A percentile compares a stretch with the other conserved stretches of the same genome.
These are phyloP conservation scores for Talaromyces nanjingensis DNA, from an alignment of 495 filamentous ascomycete species.

Conservation along the genomic window DNA sequence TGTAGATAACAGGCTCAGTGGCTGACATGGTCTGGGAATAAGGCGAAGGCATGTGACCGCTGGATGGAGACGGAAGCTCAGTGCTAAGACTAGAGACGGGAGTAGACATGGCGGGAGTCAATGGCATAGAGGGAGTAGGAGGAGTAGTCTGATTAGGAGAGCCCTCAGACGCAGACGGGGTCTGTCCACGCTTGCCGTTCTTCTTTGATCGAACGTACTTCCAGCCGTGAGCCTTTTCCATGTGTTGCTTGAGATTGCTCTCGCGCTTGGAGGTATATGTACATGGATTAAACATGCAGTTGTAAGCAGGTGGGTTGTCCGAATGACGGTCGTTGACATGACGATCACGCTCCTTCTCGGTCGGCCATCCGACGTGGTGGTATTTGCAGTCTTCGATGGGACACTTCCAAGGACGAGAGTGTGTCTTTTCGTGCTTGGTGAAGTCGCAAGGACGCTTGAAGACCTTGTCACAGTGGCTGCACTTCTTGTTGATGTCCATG, in stretches of 20 bases:
- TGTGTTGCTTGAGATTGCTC: slow-evolving; percentile 98
- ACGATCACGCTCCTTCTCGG: slow-evolving; percentile 93
- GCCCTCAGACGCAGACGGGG: slow-evolving; percentile 16
- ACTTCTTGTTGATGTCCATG: slow-evolving; percentile 70
- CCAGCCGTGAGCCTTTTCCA: slow-evolving; percentile 96
- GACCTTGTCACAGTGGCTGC: slow-evolving; percentile 74
- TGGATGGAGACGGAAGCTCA: slow-evolving; percentile 23
- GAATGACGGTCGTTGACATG: slow-evolving; percentile 96
- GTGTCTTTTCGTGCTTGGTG: slow-evolving; percentile 96
- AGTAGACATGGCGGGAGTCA: slow-evolving; percentile 49
- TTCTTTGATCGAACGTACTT: slow-evolving; percentile 85
- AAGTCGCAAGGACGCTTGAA: slow-evolving; percentile 91
- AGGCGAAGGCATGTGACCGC: slow-evolving; percentile 23
- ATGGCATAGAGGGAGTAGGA: slow-evolving; percentile 41
- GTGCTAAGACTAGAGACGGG: slow-evolving; percentile 40
- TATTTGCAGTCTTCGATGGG: slow-evolving; percentile 75
- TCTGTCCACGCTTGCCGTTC: slow-evolving; percentile 58
- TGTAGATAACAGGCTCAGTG: slow-evolving; percentile 12
- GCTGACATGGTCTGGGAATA: slow-evolving; percentile 11
- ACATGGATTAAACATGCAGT: slow-evolving; percentile 80
- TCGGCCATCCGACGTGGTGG: slow-evolving; percentile 81
- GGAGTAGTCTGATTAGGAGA: slow-evolving; percentile 31
- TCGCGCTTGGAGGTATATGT: slow-evolving; percentile 91
- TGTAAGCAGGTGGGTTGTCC: slow-evolving; percentile 62
- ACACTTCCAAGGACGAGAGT: slow-evolving; percentile 94